Conservation (phyloP, 495 filamentous ascomycete species). For the Astrothelium subdiscretum region DNA sequence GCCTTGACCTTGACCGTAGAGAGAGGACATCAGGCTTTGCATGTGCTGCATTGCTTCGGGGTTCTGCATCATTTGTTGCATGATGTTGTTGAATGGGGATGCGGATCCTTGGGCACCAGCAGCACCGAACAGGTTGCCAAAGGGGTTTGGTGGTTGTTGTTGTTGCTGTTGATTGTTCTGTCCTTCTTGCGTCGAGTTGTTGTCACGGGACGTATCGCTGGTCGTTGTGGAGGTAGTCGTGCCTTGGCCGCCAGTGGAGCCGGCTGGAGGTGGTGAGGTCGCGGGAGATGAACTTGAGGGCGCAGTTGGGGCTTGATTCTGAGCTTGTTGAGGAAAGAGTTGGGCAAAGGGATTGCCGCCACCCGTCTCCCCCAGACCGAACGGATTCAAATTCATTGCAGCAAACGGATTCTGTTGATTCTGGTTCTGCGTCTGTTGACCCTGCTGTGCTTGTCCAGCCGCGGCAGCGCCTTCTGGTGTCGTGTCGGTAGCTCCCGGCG, state of each 20-base stretch:
- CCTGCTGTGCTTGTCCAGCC: not conserved
- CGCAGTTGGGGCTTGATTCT: not conserved
- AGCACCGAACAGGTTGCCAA: slow-evolving; percentile 39
- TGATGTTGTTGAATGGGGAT: slow-evolving; percentile 33
- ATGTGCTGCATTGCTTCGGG: slow-evolving; percentile 29
- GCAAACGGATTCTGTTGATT: slow-evolving; percentile 32
- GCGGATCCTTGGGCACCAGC: slow-evolving; percentile 17
- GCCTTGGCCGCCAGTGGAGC: not conserved
- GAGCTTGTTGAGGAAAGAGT: slow-evolving; percentile 32
- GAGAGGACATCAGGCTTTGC: slow-evolving; percentile 32
- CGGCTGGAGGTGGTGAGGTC: not conserved
- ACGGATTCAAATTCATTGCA: not conserved
- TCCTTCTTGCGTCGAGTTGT: not conserved
- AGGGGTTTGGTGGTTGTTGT: slow-evolving; percentile 40
- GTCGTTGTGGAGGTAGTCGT: slow-evolving; percentile 1
- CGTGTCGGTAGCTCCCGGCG: slow-evolving; percentile 78
- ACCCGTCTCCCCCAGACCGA: not conserved
- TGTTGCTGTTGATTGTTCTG: not conserved
- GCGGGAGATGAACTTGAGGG: not conserved
- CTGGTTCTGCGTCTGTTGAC: slow-evolving; percentile 22
- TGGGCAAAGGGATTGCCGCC: slow-evolving; percentile 29
- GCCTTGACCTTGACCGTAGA: slow-evolving; percentile 28
- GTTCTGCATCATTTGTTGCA: slow-evolving; percentile 31
- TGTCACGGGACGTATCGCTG: not conserved
- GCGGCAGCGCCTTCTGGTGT: slow-evolving; percentile 20